Evolutionary conservation across 805 yeast genomes (phyloP).

Genomic region (Teunomyces gatunensis): DNA sequence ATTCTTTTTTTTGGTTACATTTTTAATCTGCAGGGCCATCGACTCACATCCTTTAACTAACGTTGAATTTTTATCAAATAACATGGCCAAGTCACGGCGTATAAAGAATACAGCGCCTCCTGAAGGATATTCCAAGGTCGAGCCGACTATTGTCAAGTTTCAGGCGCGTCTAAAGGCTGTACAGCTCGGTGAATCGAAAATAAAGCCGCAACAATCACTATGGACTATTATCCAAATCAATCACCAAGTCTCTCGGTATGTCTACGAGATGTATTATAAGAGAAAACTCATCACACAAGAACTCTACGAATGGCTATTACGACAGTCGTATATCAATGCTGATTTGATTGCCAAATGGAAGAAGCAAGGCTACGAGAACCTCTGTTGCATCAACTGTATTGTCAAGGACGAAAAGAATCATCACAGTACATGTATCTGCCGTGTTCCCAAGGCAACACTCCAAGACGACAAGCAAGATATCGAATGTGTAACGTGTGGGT

Average conservation of each 20-base stretch:
- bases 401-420: constrained; percentile 59
- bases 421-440: constrained; percentile 69
- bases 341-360: constrained; percentile 78
- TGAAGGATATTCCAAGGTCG: constrained; percentile 66
- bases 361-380: constrained; percentile 79
- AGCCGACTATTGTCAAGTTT: constrained; percentile 62
- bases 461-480: constrained; percentile 23
- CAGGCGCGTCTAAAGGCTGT: constrained; percentile 55
- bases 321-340: constrained; percentile 64
- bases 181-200: constrained; percentile 37
- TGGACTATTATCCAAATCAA: constrained; percentile 73
- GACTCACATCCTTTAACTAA: neutral
- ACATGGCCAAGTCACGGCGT: constrained; percentile 10
- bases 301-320: constrained; percentile 70
- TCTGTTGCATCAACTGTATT: constrained; percentile 83
- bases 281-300: constrained; percentile 64
- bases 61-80: neutral
- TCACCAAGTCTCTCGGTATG: constrained; percentile 73
- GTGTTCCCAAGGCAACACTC: constrained; percentile 70
- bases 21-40: neutral
- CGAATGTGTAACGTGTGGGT: constrained; percentile 79
- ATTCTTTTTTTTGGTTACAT: constrained; percentile 1
- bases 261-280: constrained; percentile 71
- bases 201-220: constrained; percentile 52
- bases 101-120: constrained; percentile 48